A percentile compares a stretch with the other conserved stretches of the same genome.
Evolutionary conservation across 108 stramenopile genomes (phyloP).

Genomic region (Skeletonema marinoi): DNA sequence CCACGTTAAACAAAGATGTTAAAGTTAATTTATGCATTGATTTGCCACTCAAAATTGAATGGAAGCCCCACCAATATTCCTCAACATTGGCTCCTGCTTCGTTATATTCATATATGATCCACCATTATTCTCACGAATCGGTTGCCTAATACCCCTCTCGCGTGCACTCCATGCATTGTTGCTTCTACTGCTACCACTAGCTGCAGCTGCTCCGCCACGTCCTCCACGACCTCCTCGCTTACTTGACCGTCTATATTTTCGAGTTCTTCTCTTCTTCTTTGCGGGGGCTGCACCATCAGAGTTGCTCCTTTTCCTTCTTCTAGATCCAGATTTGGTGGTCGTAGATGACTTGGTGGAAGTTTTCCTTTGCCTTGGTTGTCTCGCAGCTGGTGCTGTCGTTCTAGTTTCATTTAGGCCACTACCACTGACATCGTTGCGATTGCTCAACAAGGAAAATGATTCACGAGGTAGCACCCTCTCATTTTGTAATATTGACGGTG

Average conservation of each 20-base stretch:
- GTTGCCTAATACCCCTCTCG: slow-evolving; percentile 15
- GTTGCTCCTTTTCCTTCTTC: slow-evolving; percentile 4
- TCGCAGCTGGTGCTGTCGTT: neutral
- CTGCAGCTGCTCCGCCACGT: neutral
- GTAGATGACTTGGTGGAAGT: neutral
- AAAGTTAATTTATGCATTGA: neutral
- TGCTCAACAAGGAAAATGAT: slow-evolving; percentile 12
- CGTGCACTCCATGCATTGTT: slow-evolving; percentile 13
- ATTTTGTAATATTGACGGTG: neutral
- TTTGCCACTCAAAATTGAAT: slow-evolving; percentile 19
- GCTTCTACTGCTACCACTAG: slow-evolving; percentile 3
- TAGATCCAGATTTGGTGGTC: neutral
- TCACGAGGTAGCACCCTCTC: neutral
- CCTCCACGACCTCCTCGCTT: slow-evolving; percentile 13
- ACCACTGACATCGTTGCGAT: slow-evolving; percentile 16
- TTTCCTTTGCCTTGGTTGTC: neutral
- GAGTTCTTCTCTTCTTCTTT: slow-evolving; percentile 2
- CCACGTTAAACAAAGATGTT: neutral
- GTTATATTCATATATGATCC: slow-evolving; percentile 20
- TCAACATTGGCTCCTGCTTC: slow-evolving; percentile 26
- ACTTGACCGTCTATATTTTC: slow-evolving; percentile 4
- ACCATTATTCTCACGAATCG: neutral
- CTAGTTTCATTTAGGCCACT: neutral
- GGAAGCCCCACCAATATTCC: slow-evolving; percentile 18
- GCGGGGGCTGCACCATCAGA: neutral